phyloP scores from a whole-genome alignment of 2,329 filamentous ascomycete species.

The Sporothrix phasma region DNA sequence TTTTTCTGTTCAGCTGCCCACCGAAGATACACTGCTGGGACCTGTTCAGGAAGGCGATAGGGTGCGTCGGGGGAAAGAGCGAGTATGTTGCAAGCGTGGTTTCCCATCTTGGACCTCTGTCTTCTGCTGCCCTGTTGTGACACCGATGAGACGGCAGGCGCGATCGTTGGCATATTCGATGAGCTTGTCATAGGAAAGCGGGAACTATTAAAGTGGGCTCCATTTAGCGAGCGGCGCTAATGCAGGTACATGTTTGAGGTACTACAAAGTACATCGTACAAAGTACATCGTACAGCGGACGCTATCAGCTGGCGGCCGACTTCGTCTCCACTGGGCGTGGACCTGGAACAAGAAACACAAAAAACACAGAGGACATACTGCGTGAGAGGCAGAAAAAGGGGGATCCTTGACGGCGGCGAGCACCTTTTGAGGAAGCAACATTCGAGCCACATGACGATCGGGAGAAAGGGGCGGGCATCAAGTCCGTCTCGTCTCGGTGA shows the following conservation, averaged over 20 bases:
- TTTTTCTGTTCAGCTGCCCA: not conserved
- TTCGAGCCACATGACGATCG: not conserved
- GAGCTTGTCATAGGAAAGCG: not conserved
- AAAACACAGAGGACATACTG: not conserved
- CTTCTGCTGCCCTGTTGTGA: not conserved
- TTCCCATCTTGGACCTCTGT: slow-evolving; percentile 2
- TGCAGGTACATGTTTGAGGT: too few relatives aligned
- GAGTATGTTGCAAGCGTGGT: not conserved
- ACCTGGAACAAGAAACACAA: not conserved
- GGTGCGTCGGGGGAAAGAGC: not conserved
- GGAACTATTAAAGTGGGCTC: not conserved
- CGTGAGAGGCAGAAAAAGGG: not conserved
- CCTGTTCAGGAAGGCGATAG: not conserved
- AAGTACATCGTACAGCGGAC: too few relatives aligned
- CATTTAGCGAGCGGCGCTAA: not conserved
- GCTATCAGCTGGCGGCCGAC: slow-evolving; percentile 3
- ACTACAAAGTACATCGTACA: too few relatives aligned
- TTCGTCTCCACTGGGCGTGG: not conserved
- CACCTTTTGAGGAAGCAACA: not conserved
- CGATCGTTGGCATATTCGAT: not conserved
- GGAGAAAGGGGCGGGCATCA: not conserved
- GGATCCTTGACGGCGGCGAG: not conserved
- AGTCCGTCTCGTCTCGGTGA: not conserved
- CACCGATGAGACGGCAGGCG: not conserved
- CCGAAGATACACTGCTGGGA: not conserved